A percentile compares a stretch with the other conserved stretches of the same genome.
phyloP scores from a whole-genome alignment of 495 filamentous ascomycete genomes.

The Neurospora sp. region DNA sequence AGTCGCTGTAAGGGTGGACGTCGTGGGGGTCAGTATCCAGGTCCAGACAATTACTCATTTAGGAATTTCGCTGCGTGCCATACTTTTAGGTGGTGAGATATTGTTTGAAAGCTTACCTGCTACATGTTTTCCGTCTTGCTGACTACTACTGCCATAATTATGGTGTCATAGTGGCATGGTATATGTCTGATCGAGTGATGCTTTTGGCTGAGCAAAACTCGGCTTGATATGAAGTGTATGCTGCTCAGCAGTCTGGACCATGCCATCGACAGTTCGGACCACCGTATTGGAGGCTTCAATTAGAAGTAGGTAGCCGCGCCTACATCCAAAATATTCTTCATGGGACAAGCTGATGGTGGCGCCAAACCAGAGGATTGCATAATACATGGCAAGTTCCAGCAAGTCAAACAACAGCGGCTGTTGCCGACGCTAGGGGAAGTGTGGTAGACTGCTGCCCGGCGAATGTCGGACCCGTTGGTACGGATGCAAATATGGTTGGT shows the following conservation, averaged over 20 bases:
- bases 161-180: background rate
- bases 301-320: background rate
- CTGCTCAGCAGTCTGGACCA: background rate
- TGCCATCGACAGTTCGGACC: background rate
- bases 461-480: background rate
- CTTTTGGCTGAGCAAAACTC: background rate
- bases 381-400: background rate
- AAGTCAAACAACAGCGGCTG: background rate
- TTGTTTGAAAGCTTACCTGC: background rate
- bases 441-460: background rate
- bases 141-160: background rate
- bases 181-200: background rate
- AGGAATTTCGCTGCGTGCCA: background rate
- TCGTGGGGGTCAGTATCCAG: background rate
- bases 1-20: background rate
- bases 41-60: too few relatives aligned
- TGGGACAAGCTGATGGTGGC: background rate
- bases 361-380: background rate
- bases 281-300: background rate
- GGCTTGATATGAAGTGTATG: background rate
- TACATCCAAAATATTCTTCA: background rate
- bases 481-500: background rate
- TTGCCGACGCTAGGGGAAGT: background rate
- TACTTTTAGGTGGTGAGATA: background rate
- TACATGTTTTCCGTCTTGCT: background rate